Conservation (phyloP, 768 basidiomycete genomes). For the Pleurotus citrinopileatus region DNA sequence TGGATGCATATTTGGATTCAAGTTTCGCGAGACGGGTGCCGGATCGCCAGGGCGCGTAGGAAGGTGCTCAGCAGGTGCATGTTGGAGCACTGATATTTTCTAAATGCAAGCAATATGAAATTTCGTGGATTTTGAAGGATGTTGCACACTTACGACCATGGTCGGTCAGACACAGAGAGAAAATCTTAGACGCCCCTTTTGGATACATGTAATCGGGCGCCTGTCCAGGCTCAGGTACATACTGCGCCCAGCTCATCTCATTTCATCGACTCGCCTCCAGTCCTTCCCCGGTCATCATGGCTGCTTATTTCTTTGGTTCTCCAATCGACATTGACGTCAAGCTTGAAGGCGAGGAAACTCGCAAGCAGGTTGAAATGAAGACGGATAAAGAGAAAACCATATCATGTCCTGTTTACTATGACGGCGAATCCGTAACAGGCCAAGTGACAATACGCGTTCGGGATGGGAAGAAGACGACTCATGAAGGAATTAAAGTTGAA, state of each 20-base stretch:
- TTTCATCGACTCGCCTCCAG: background rate
- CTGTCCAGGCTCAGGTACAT: background rate
- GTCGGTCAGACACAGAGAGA: background rate
- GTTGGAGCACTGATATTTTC: constrained; percentile 88
- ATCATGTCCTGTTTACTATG: constrained; percentile 91
- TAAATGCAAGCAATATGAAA: constrained; percentile 31
- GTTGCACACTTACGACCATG: constrained; percentile 3
- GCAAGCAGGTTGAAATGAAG: constrained; percentile 90
- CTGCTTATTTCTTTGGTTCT: constrained; percentile 89
- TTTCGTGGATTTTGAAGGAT: background rate
- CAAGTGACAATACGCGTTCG: constrained; percentile 86
- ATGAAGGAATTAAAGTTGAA: constrained; percentile 97
- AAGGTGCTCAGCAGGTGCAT: constrained; percentile 72
- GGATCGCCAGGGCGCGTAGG: constrained; percentile 79
- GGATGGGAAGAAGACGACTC: constrained; percentile 92
- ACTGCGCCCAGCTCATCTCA: background rate
- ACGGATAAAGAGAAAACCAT: constrained; percentile 82
- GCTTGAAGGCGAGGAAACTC: constrained; percentile 80
- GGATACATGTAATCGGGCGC: no score
- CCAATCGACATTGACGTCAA: constrained; percentile 91
- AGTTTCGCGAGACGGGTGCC: constrained; percentile 85
- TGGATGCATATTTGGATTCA: constrained; percentile 94
- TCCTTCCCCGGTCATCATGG: constrained; percentile 43
- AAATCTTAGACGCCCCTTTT: no score
- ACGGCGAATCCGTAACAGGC: constrained; percentile 89